Evolutionary conservation across 225 moss, liverwort and hornwort genomes (phyloP).

Genomic region (Polytrichum formosum): DNA sequence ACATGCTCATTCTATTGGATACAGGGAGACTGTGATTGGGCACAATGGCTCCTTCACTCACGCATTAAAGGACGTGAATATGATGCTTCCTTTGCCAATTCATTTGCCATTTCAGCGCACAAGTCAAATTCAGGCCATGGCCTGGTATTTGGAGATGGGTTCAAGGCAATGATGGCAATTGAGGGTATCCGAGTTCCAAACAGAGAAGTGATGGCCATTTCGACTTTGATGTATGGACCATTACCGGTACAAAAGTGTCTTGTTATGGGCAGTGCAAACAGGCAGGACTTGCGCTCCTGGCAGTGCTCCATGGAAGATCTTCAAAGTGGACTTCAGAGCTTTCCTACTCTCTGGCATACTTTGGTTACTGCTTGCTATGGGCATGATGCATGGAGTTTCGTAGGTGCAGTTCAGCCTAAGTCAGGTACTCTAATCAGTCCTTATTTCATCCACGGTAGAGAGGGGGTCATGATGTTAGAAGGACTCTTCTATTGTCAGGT

Average conservation of each 20-base stretch:
- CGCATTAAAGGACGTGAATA: slow-evolving; percentile 58
- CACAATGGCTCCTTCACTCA: slow-evolving; percentile 61
- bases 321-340: slow-evolving; percentile 37
- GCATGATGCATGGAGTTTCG: slow-evolving; percentile 31
- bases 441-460: too few relatives aligned
- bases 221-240: slow-evolving; percentile 74
- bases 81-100: slow-evolving; percentile 73
- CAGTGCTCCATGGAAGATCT: slow-evolving; percentile 56
- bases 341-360: slow-evolving; percentile 59
- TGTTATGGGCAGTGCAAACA: slow-evolving; percentile 32
- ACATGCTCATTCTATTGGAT: slow-evolving; percentile 31
- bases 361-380: slow-evolving; percentile 34
- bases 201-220: slow-evolving; percentile 53
- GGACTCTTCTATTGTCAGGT: too few relatives aligned
- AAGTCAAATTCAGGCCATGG: slow-evolving; percentile 28
- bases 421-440: too few relatives aligned
- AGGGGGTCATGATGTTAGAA: too few relatives aligned
- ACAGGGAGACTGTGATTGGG: slow-evolving; percentile 72
- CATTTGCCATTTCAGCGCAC: slow-evolving; percentile 52
- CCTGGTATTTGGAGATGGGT: slow-evolving; percentile 20
- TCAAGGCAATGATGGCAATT: slow-evolving; percentile 47
- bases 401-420: too few relatives aligned
- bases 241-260: slow-evolving; percentile 61
- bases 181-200: slow-evolving; percentile 16
- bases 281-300: slow-evolving; percentile 44